phyloP scores from a whole-genome alignment of 129 eudicot genomes.

The Helianthus tuberosus region DNA sequence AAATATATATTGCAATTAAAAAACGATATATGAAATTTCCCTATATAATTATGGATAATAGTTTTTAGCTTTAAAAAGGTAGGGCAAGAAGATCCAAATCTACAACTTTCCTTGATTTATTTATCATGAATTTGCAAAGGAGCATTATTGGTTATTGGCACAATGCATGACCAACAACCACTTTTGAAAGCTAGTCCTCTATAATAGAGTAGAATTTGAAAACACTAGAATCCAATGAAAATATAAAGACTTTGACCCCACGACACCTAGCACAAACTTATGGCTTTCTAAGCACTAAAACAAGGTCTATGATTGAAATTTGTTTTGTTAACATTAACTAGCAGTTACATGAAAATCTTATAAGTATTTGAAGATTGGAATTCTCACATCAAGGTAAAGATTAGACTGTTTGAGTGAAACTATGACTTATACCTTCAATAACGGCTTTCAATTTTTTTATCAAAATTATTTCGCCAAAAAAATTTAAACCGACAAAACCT shows the following conservation, averaged over 20 bases:
- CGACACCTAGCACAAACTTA: slow-evolving; percentile 41
- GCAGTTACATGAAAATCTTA: not conserved
- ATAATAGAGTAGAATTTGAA: slow-evolving; percentile 28
- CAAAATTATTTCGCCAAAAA: not conserved
- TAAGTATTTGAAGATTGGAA: not conserved
- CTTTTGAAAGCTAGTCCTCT: slow-evolving; percentile 38
- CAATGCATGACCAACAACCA: slow-evolving; percentile 45
- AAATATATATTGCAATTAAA: too few species aligned
- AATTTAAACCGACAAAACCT: not conserved
- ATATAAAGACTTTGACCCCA: slow-evolving; percentile 47
- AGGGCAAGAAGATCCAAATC: slow-evolving; percentile 32
- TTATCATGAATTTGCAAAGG: slow-evolving; percentile 32
- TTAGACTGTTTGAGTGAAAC: not conserved
- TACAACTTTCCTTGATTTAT: slow-evolving; percentile 8
- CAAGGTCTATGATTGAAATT: slow-evolving; percentile 18
- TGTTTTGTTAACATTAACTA: not conserved
- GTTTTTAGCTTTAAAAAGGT: slow-evolving; percentile 28
- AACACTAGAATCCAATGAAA: slow-evolving; percentile 50
- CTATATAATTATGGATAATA: not conserved
- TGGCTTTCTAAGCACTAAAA: slow-evolving; percentile 31
- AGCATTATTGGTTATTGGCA: slow-evolving; percentile 44
- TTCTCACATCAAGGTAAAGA: too few species aligned
- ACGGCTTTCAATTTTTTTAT: not conserved
- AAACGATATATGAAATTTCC: not conserved
- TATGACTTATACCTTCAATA: not conserved